Evolutionary conservation across 371 early-diverging fungal species (phyloP), one percentile per base, ranked within the genome.

Genomic region (Saksenaea oblongispora): DNA sequence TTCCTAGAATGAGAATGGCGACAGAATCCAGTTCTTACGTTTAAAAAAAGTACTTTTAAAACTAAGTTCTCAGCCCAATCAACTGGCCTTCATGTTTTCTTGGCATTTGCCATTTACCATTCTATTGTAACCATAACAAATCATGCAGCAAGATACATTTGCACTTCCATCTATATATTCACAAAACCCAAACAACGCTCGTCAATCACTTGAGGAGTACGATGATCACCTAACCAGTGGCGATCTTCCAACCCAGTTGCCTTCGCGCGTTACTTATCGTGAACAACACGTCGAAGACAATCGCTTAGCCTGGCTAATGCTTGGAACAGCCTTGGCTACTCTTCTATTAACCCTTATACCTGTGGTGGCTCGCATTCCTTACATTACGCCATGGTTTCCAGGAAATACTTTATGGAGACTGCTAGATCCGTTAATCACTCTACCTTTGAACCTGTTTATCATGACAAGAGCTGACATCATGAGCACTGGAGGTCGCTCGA

Each of bases 391-490:
- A 15, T 77, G 77, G 82, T 79, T 79, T 37, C 34, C 75, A 17
- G 82, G 82, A 1, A 70, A 82, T 37, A 61, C 77, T 14, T 64
- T 82, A 3, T 82, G 69, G 69, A 69, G 82, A 22, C 55, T 82
- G 8, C 75, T 82, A 54, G 82, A 82, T 47, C 82, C 82, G 1
- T n/a, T 79, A 0, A 63, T 82, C 15, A 82, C 82, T 1, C 22
- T 82, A 13, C 82, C 82, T 0, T 42, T 79, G n/a, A 79, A 73
- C 36, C 58, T 78, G 14, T 77, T 76, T 41, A 61, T 79, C 31
- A 70, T 82, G 36, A 71, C 78, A 5, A 58, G 71, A 59, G 76
- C 79, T 5, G 70, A 73, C 1, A 70, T 73, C 7, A 69, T 70
- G 56, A 44, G 41, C 17, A 56, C 61, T 8, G 70, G 63, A 18